A percentile compares a stretch with the other conserved stretches of the same genome.
Evolutionary conservation across 805 yeast species (phyloP).

Genomic region (Huiozyma sinensis): DNA sequence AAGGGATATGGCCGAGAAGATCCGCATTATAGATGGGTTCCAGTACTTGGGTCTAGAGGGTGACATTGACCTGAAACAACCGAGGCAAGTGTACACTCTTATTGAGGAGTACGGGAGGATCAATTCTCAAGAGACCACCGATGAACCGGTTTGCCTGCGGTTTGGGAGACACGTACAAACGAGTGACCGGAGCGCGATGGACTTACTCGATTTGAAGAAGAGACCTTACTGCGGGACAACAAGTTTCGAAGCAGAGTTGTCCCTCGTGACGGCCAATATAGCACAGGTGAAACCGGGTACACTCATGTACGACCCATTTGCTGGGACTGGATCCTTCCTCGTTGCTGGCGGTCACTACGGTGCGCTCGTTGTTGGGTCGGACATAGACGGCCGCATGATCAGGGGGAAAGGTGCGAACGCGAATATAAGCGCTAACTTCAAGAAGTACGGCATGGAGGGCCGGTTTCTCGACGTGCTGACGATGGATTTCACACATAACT

Average conservation of each 20-base stretch:
- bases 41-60: slow-evolving; percentile 64
- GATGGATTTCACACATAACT: slow-evolving; percentile 92
- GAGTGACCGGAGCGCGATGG: slow-evolving; percentile 59
- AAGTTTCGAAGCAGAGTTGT: slow-evolving; percentile 88
- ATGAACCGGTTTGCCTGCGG: slow-evolving; percentile 44
- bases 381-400: slow-evolving; percentile 74
- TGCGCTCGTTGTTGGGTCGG: slow-evolving; percentile 74
- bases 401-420: slow-evolving; percentile 47
- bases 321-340: slow-evolving; percentile 91
- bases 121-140: slow-evolving; percentile 1
- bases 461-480: slow-evolving; percentile 66
- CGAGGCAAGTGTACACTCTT: slow-evolving; percentile 59
- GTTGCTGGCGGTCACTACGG: slow-evolving; percentile 83
- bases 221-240: slow-evolving; percentile 92
- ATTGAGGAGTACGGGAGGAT: slow-evolving; percentile 62
- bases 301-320: slow-evolving; percentile 85
- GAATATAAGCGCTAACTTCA: slow-evolving; percentile 52
- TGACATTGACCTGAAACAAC: slow-evolving; percentile 62
- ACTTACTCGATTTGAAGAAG: slow-evolving; percentile 67
- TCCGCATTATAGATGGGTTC: slow-evolving; percentile 62
- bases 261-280: slow-evolving; percentile 78
- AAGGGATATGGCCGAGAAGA: slow-evolving; percentile 28
- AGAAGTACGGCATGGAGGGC: slow-evolving; percentile 51
- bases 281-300: slow-evolving; percentile 61
- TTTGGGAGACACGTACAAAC: slow-evolving; percentile 65